Percentiles rank a stretch among this genome's conserved stretches.
Evolutionary conservation across 2,329 filamentous ascomycete species (phyloP).

Genomic region (Colletotrichum lupini): DNA sequence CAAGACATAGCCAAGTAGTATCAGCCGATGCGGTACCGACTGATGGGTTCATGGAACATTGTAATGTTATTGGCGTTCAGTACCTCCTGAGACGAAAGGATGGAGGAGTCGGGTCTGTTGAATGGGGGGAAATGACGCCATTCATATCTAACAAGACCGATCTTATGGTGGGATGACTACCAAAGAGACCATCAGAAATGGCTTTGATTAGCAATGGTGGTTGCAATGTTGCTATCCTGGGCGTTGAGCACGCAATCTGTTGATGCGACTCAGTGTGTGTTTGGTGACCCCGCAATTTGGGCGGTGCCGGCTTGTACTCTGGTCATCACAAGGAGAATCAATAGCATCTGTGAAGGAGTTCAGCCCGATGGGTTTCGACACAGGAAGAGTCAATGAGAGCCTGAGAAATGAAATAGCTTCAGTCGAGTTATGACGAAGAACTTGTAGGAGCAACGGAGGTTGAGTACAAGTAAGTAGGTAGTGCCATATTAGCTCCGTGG

Average conservation of each 20-base stretch:
- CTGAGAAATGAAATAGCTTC: not conserved
- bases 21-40: constrained; percentile 22
- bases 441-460: not conserved
- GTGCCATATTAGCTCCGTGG: not conserved
- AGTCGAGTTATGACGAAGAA: not conserved
- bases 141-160: not conserved
- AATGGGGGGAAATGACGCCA: constrained; percentile 29
- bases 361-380: not conserved
- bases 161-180: constrained; percentile 1
- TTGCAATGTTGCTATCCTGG: constrained; percentile 32
- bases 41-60: not conserved
- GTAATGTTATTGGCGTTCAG: constrained; percentile 11
- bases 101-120: not conserved
- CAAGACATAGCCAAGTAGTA: not conserved
- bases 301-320: not conserved
- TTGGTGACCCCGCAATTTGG: constrained; percentile 22
- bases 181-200: not conserved
- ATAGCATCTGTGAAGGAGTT: not conserved
- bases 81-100: constrained; percentile 1
- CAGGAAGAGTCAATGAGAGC: too few species aligned
- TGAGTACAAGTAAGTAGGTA: too few species aligned
- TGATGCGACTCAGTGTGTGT: constrained; percentile 10
- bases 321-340: not conserved
- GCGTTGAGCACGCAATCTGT: constrained; percentile 30
- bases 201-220: constrained; percentile 28